These are phyloP conservation scores for Medicago truncatula DNA, from an alignment of 306 rosid species.

Conservation along the genomic window MtrunA17r5.0-ANR NC_053045.1:53787001-53787500, in stretches of 20 bases:
- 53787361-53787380: constrained; percentile 5
- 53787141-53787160: constrained; percentile 7
- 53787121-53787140: constrained; percentile 29
- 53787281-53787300: constrained; percentile 5
- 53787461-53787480: not conserved
- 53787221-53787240: constrained; percentile 24
- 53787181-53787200: constrained; percentile 21
- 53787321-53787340: constrained; percentile 8
- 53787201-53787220: not conserved
- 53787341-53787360: constrained; percentile 25
- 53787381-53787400: constrained; percentile 41
- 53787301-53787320: too few relatives aligned
- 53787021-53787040: constrained; percentile 25
- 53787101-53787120: constrained; percentile 43
- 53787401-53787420: constrained; percentile 8
- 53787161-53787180: constrained; percentile 42
- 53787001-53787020: constrained; percentile 3
- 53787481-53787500: not conserved
- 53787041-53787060: constrained; percentile 40
- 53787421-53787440: constrained; percentile 12
- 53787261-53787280: not conserved
- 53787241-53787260: constrained; percentile 18
- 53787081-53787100: constrained; percentile 41
- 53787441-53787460: constrained; percentile 15
- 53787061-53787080: constrained; percentile 35